These are phyloP conservation scores for Lachnellula arida DNA, from an alignment of 2,329 filamentous ascomycete species.

Conservation along the genomic window DNA sequence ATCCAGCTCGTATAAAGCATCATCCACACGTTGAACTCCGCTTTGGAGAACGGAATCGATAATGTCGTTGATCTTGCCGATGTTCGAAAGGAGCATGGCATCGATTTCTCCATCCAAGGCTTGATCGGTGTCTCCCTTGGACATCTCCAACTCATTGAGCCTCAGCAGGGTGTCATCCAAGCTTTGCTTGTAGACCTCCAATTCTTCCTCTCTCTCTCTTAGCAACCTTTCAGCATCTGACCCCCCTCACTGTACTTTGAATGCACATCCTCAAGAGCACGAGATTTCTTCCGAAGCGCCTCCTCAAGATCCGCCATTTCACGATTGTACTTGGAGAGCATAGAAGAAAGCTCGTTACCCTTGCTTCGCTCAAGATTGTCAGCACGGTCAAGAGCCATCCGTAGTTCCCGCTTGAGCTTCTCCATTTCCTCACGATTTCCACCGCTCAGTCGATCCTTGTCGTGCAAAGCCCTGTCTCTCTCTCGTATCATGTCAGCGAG, in stretches of 20 bases:
- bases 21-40: slow-evolving; percentile 89
- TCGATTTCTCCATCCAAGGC: slow-evolving; percentile 89
- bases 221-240: slow-evolving; percentile 82
- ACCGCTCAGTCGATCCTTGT: slow-evolving; percentile 82
- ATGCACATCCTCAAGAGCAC: slow-evolving; percentile 78
- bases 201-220: slow-evolving; percentile 92
- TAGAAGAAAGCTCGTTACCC: slow-evolving; percentile 88
- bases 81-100: slow-evolving; percentile 76
- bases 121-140: slow-evolving; percentile 69
- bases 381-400: slow-evolving; percentile 83
- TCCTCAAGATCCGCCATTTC: slow-evolving; percentile 97
- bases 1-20: slow-evolving; percentile 94
- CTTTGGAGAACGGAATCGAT: slow-evolving; percentile 95
- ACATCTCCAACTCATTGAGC: slow-evolving; percentile 79
- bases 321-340: slow-evolving; percentile 93
- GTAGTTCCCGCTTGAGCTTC: slow-evolving; percentile 88
- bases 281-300: slow-evolving; percentile 80
- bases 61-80: slow-evolving; percentile 93
- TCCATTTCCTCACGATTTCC: slow-evolving; percentile 90
- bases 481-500: slow-evolving; percentile 98
- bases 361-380: slow-evolving; percentile 92
- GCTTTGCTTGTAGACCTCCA: slow-evolving; percentile 95
- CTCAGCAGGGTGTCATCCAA: slow-evolving; percentile 96
- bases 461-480: slow-evolving; percentile 86
- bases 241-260: slow-evolving; percentile 73